Evolutionary conservation across 2,329 filamentous ascomycete species (phyloP).

Genomic region (Lachnellula suecica): DNA sequence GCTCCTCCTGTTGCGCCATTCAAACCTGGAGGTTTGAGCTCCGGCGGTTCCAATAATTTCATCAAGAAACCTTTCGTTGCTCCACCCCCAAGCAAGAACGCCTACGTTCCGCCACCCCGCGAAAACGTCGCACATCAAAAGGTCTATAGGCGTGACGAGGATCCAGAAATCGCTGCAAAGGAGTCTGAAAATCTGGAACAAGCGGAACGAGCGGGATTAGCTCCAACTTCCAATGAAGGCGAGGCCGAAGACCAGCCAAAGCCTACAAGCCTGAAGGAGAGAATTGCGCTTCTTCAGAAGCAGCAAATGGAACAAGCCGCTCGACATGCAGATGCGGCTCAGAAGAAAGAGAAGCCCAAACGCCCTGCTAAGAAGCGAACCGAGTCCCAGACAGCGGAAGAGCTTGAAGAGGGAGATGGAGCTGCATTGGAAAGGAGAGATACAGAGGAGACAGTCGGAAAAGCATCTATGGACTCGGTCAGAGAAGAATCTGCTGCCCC

Average conservation of each 20-base stretch:
- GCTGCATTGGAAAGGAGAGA: constrained; percentile 45
- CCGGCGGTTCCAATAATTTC: constrained; percentile 64
- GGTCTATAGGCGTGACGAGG: constrained; percentile 84
- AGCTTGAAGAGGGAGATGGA: constrained; percentile 34
- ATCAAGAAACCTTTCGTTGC: constrained; percentile 98
- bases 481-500: constrained; percentile 41
- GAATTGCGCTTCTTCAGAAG: constrained; percentile 90
- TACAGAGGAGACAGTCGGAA: constrained; percentile 46
- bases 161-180: constrained; percentile 67
- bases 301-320: constrained; percentile 89
- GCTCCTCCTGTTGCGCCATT: constrained; percentile 87
- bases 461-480: constrained; percentile 49
- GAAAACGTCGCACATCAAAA: constrained; percentile 71
- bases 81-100: constrained; percentile 87
- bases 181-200: constrained; percentile 65
- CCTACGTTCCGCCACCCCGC: constrained; percentile 77
- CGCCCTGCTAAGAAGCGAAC: constrained; percentile 67
- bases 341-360: constrained; percentile 88
- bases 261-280: constrained; percentile 88
- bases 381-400: constrained; percentile 45
- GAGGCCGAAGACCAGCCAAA: constrained; percentile 81
- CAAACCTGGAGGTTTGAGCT: constrained; percentile 68
- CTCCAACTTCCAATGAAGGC: constrained; percentile 44
- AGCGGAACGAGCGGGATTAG: constrained; percentile 67
- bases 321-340: constrained; percentile 72